phyloP scores from a whole-genome alignment of 768 basidiomycete genomes.

The Boletellus emodensis region DNA sequence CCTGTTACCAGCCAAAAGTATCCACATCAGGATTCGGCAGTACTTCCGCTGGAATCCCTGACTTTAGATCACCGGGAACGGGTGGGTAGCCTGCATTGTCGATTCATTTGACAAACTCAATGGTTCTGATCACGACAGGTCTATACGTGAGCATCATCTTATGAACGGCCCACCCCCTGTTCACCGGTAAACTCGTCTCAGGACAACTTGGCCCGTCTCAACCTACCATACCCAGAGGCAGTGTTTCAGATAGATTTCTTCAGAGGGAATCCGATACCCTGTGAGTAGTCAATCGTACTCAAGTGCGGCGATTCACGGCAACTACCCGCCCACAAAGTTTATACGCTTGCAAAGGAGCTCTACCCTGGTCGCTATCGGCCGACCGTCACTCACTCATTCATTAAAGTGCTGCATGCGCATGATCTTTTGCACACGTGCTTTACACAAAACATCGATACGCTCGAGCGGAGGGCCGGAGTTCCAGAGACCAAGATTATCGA shows the following conservation, averaged over 20 bases:
- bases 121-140: slow-evolving; percentile 5
- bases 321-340: slow-evolving; percentile 48
- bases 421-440: slow-evolving; percentile 70
- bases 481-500: slow-evolving; percentile 75
- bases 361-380: slow-evolving; percentile 90
- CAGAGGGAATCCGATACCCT: slow-evolving; percentile 71
- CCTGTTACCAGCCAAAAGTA: not conserved
- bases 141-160: slow-evolving; percentile 27
- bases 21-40: slow-evolving; percentile 30
- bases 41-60: slow-evolving; percentile 81
- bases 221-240: slow-evolving; percentile 89
- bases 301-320: not conserved
- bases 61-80: slow-evolving; percentile 84
- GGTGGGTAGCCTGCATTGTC: slow-evolving; percentile 41
- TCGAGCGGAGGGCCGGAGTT: slow-evolving; percentile 82
- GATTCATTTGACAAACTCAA: not conserved
- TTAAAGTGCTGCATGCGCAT: slow-evolving; percentile 72
- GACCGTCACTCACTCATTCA: slow-evolving; percentile 86
- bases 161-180: not conserved
- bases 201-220: slow-evolving; percentile 74
- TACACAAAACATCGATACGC: slow-evolving; percentile 91
- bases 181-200: slow-evolving; percentile 25
- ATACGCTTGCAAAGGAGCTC: slow-evolving; percentile 88
- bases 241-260: slow-evolving; percentile 94
- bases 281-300: slow-evolving; percentile 38